Conservation (phyloP, 768 basidiomycete genomes). For the Xerocomellus intermedius region DNA sequence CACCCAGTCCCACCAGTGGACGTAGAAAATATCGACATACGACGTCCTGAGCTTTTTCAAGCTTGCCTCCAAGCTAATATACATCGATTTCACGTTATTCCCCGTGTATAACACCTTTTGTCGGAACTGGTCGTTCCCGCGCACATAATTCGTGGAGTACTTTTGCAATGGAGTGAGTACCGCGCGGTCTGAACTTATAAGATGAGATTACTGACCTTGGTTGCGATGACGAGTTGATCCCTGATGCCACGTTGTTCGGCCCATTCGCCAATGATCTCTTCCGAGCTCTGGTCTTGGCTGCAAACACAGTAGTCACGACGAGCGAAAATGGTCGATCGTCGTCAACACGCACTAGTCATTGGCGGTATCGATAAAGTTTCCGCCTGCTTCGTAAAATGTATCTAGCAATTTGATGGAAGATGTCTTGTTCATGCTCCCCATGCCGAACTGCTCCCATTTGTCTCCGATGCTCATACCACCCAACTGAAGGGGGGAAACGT, state of each 20-base stretch:
- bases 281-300: slow-evolving; percentile 56
- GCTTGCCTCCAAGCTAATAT: slow-evolving; percentile 36
- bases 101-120: slow-evolving; percentile 45
- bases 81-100: slow-evolving; percentile 47
- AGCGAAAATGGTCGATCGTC: neutral
- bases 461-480: too few species aligned
- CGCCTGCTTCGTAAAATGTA: slow-evolving; percentile 33
- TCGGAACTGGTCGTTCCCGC: slow-evolving; percentile 5
- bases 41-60: slow-evolving; percentile 25
- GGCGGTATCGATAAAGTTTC: slow-evolving; percentile 51
- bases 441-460: too few species aligned
- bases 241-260: slow-evolving; percentile 41
- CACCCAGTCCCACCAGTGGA: slow-evolving; percentile 37
- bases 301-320: neutral
- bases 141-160: slow-evolving; percentile 25
- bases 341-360: slow-evolving; percentile 38
- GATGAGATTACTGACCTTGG: slow-evolving; percentile 27
- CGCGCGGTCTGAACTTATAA: neutral
- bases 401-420: too few species aligned
- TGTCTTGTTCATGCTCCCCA: too few species aligned
- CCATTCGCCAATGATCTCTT: slow-evolving; percentile 53
- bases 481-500: too few species aligned
- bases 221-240: slow-evolving; percentile 50
- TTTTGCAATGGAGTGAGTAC: slow-evolving; percentile 3
- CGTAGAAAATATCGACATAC: slow-evolving; percentile 23